phyloP scores from a whole-genome alignment of 192 early-diverging fungal species.

The Entomortierella lignicola region DNA sequence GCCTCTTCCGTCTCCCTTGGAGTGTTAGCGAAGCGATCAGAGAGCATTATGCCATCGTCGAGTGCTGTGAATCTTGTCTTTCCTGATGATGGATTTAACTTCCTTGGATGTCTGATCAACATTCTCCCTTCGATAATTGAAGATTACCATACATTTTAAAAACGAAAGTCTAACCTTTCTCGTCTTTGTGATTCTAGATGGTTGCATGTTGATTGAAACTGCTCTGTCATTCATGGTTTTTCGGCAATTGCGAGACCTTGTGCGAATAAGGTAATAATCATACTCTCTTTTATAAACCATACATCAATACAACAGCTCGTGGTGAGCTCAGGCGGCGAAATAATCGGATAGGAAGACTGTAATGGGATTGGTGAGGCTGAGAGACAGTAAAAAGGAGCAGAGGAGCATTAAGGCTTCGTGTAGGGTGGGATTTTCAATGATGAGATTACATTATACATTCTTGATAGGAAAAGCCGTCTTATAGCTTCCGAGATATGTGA shows the following conservation, averaged over 20 bases:
- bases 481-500: conserved; percentile 52
- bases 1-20: conserved; percentile 24
- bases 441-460: conserved; percentile 54
- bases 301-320: too few relatives aligned
- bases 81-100: conserved; percentile 51
- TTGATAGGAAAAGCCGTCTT: conserved; percentile 58
- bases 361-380: not conserved
- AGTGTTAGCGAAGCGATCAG: conserved; percentile 54
- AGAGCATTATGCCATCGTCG: conserved; percentile 59
- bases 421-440: conserved; percentile 25
- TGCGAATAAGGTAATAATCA: too few relatives aligned
- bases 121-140: not conserved
- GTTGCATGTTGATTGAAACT: too few relatives aligned
- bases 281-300: too few relatives aligned
- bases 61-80: conserved; percentile 39
- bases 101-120: conserved; percentile 56
- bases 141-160: not conserved
- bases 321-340: too few relatives aligned
- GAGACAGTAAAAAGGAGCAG: conserved; percentile 1
- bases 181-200: too few relatives aligned
- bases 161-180: not conserved
- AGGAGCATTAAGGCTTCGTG: not conserved
- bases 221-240: too few relatives aligned
- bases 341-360: too few relatives aligned
- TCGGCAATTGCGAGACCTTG: too few relatives aligned